Evolutionary conservation across 2,329 filamentous ascomycete genomes (phyloP).

Genomic region (Bipolaris victoriae): DNA sequence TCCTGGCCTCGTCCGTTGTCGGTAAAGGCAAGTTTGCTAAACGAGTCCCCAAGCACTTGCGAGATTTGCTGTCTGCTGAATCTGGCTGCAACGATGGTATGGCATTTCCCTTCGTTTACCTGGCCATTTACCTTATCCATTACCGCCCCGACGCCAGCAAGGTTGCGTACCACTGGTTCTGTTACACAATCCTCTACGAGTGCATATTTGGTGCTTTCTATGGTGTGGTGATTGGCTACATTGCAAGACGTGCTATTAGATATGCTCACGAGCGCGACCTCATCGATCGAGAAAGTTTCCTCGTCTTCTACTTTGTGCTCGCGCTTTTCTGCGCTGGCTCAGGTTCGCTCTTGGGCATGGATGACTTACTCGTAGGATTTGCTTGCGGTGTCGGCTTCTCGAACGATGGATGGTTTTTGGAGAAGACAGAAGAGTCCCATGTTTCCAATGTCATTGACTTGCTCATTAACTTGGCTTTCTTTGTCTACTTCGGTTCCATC

Average conservation of each 20-base stretch:
- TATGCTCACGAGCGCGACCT: slow-evolving; percentile 81
- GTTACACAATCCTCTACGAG: slow-evolving; percentile 90
- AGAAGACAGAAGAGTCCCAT: slow-evolving; percentile 97
- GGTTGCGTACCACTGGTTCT: slow-evolving; percentile 85
- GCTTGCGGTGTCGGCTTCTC: slow-evolving; percentile 97
- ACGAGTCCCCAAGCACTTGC: slow-evolving; percentile 93
- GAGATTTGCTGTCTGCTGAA: slow-evolving; percentile 92
- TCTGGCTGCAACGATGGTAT: slow-evolving; percentile 99
- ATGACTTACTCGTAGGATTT: slow-evolving; percentile 94
- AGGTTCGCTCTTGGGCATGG: slow-evolving; percentile 86
- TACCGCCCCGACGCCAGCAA: slow-evolving; percentile 72
- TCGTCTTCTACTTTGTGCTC: slow-evolving; percentile 98
- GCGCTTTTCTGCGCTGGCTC: slow-evolving; percentile 95
- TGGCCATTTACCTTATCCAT: slow-evolving; percentile 86
- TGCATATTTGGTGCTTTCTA: slow-evolving; percentile 91
- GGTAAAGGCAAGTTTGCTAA: slow-evolving; percentile 99
- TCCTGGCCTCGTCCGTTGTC: slow-evolving; percentile 95
- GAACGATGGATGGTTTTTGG: slow-evolving; percentile 98
- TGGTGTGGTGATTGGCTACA: slow-evolving; percentile 86
- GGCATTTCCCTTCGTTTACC: slow-evolving; percentile 97
- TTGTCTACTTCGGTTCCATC: slow-evolving; percentile 96
- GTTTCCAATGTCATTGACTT: slow-evolving; percentile 99
- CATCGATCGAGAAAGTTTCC: slow-evolving; percentile 94
- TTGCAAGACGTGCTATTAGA: slow-evolving; percentile 88
- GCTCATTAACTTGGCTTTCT: slow-evolving; percentile 95